phyloP scores from a whole-genome alignment of 1,284 basidiomycete species.

The Leccinum cinnamomeum region DNA sequence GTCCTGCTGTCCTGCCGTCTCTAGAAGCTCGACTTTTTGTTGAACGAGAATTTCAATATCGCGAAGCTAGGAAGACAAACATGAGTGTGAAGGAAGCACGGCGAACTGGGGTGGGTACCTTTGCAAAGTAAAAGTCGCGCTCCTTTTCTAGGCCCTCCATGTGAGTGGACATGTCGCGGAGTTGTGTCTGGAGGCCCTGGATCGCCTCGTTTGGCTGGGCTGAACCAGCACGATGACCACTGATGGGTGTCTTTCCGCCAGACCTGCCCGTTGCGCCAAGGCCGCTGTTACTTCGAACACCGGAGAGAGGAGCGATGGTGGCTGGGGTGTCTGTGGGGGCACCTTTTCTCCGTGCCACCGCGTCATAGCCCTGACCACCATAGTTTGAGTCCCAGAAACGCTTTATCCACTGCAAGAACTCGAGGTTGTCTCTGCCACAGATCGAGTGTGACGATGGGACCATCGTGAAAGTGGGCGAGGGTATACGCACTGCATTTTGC shows the following conservation, averaged over 20 bases:
- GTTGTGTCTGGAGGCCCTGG: slow-evolving; percentile 69
- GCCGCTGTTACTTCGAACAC: slow-evolving; percentile 40
- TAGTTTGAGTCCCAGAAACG: slow-evolving; percentile 95
- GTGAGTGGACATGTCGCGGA: slow-evolving; percentile 81
- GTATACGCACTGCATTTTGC: slow-evolving; percentile 93
- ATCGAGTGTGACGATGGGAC: slow-evolving; percentile 17
- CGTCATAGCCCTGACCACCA: slow-evolving; percentile 86
- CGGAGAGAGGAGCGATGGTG: slow-evolving; percentile 67
- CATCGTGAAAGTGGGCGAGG: slow-evolving; percentile 2
- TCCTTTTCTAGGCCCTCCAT: slow-evolving; percentile 93
- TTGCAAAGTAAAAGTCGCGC: slow-evolving; percentile 97
- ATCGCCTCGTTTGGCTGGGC: slow-evolving; percentile 62
- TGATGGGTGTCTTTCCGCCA: slow-evolving; percentile 68
- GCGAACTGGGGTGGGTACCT: slow-evolving; percentile 53
- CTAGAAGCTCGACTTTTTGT: slow-evolving; percentile 63
- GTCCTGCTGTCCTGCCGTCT: slow-evolving; percentile 62
- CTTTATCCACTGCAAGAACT: slow-evolving; percentile 98
- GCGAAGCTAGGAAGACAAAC: slow-evolving; percentile 59
- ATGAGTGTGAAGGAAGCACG: slow-evolving; percentile 10
- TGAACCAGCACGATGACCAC: slow-evolving; percentile 62
- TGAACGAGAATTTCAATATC: slow-evolving; percentile 95
- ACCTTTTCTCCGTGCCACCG: slow-evolving; percentile 78
- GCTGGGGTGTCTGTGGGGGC: slow-evolving; percentile 73
- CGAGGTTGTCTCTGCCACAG: slow-evolving; percentile 84
- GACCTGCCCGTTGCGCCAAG: slow-evolving; percentile 44